Conservation (phyloP, 2,329 filamentous ascomycete species). For the Aureobasidium sp. region DNA sequence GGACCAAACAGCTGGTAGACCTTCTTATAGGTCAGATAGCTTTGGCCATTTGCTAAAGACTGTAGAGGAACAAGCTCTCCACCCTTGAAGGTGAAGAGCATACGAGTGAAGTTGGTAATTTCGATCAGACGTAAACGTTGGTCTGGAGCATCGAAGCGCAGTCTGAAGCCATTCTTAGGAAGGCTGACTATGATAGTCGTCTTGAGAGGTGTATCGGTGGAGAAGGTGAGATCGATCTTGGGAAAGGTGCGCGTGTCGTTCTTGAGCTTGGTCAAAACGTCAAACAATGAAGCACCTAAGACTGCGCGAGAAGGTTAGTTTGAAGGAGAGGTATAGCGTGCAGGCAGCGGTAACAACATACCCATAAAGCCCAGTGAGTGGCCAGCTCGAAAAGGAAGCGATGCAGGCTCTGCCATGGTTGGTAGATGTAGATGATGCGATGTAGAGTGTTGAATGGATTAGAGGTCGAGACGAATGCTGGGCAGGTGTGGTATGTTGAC, state of each 20-base stretch:
- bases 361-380: conserved; percentile 35
- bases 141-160: conserved; percentile 90
- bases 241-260: conserved; percentile 77
- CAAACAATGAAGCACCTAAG: conserved; percentile 85
- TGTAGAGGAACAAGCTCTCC: conserved; percentile 17
- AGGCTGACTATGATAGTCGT: conserved; percentile 70
- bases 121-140: conserved; percentile 88
- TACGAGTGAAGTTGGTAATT: conserved; percentile 82
- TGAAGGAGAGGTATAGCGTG: neutral
- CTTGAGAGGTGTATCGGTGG: conserved; percentile 63
- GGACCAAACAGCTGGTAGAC: conserved; percentile 94
- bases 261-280: conserved; percentile 80
- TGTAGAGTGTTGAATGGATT: neutral
- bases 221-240: conserved; percentile 75
- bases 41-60: conserved; percentile 52
- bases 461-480: neutral
- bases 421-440: neutral
- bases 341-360: conserved; percentile 20
- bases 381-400: conserved; percentile 16
- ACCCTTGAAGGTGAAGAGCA: conserved; percentile 68
- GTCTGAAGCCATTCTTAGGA: conserved; percentile 76
- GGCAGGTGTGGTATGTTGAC: neutral
- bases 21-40: conserved; percentile 50
- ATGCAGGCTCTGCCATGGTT: conserved; percentile 1
- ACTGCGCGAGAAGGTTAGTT: conserved; percentile 44